Evolutionary conservation across 2,329 filamentous ascomycete species (phyloP), one percentile per base, ranked within the genome.

Genomic region (Pleoardoris graminearum): DNA sequence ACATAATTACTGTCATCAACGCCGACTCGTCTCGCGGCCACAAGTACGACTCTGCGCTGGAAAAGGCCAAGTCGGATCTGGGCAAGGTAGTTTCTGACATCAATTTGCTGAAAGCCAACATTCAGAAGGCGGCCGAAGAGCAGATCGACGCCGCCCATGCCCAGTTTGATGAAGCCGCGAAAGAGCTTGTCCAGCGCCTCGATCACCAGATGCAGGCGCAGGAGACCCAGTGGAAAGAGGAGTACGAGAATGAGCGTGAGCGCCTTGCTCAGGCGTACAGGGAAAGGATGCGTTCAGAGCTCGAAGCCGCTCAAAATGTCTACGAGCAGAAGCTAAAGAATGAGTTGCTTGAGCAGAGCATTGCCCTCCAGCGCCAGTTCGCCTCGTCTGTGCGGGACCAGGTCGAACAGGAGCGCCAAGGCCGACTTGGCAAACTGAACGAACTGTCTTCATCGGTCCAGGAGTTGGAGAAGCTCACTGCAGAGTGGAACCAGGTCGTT

Each of bases 1-100:
- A 96, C 74, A 88, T 99, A 65, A 96, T 99, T 69, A 86, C 90
- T 7, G 90, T 95, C 41, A 87, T 97, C 71, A 96, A 97, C 73
- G 89, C 89, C 52, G 93, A 96, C 71, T 85, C 87, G 55, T 85
- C 90, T 51, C 67, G 69, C 51, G 84, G 87, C 57, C 82, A 82
- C 62, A 91, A 88, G 73, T 96, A 94, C 76, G 85, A 85, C 47
- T 82, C 84, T 2, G 87, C 91, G 1, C 86, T 99, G 53, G 79
- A 82, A 62, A 92, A 94, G 79, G 92, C 93, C 57, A 97, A 97
- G 81, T 80, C 82, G 48, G 89, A 96, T 61, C 80, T 97, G 46
- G 77, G 82, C 69, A 88, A 86, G 73, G 87, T 97, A 49, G 90
- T 91, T 57, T 77, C 81, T 54, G 89, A 92, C 76, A 91, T 99